Conservation (phyloP, 345 rosid genomes). For the Combretum micranthum region DNA sequence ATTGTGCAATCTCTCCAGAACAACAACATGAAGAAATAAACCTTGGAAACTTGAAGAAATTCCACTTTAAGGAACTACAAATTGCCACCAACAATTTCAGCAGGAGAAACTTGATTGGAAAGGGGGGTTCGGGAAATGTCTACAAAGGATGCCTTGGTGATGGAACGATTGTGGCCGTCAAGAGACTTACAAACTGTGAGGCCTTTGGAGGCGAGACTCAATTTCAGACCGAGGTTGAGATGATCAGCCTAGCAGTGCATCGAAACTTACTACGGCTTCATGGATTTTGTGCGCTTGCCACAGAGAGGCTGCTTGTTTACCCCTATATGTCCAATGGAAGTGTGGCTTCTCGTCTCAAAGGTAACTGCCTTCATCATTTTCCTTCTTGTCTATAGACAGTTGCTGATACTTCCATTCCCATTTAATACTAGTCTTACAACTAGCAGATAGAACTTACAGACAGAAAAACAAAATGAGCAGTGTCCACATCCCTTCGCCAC, state of each 20-base stretch:
- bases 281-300: slow-evolving; percentile 72
- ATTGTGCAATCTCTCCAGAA: slow-evolving; percentile 29
- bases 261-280: slow-evolving; percentile 73
- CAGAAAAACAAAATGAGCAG: too few relatives aligned
- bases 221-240: slow-evolving; percentile 88
- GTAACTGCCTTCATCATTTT: slow-evolving; percentile 21
- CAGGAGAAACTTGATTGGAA: slow-evolving; percentile 77
- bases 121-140: slow-evolving; percentile 93
- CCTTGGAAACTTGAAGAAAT: slow-evolving; percentile 79
- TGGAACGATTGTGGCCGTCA: slow-evolving; percentile 71
- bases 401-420: too few relatives aligned
- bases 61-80: slow-evolving; percentile 84
- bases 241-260: slow-evolving; percentile 95
- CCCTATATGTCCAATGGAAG: slow-evolving; percentile 99
- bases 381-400: too few relatives aligned
- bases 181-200: slow-evolving; percentile 69
- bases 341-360: slow-evolving; percentile 85
- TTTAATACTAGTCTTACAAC: too few relatives aligned
- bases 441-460: too few relatives aligned
- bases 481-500: not conserved
- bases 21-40: slow-evolving; percentile 57
- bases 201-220: slow-evolving; percentile 70
- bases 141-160: slow-evolving; percentile 82
- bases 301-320: slow-evolving; percentile 76
- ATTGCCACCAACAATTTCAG: slow-evolving; percentile 81